Evolutionary conservation across 768 basidiomycete genomes (phyloP).

Genomic region (Tulasnella sp.): DNA sequence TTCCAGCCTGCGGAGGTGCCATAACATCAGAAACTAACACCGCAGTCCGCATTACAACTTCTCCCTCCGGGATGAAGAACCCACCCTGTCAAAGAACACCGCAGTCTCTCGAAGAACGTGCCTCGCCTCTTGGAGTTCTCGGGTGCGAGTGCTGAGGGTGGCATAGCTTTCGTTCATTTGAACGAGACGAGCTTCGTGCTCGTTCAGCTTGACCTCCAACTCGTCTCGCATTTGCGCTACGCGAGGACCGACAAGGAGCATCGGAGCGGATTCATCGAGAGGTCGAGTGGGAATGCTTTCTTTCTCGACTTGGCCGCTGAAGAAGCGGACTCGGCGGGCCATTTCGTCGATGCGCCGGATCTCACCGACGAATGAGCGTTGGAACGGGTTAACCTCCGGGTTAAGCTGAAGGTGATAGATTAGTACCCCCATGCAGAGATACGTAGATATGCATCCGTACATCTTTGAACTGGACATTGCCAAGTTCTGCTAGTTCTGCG

Average conservation of each 20-base stretch:
- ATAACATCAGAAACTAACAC: not conserved
- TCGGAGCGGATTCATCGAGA: conserved; percentile 74
- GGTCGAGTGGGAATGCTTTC: conserved; percentile 77
- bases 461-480: conserved; percentile 96
- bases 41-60: conserved; percentile 1
- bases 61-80: conserved; percentile 24
- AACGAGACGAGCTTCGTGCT: conserved; percentile 73
- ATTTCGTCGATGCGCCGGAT: conserved; percentile 94
- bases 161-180: conserved; percentile 95
- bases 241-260: conserved; percentile 84
- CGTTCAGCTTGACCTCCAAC: conserved; percentile 75
- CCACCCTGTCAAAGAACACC: conserved; percentile 84
- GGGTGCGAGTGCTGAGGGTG: conserved; percentile 72
- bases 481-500: conserved; percentile 88
- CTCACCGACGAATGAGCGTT: conserved; percentile 95
- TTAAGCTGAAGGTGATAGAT: conserved; percentile 55
- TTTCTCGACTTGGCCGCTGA: conserved; percentile 72
- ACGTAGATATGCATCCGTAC: conserved; percentile 41
- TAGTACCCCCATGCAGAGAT: not conserved
- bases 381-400: conserved; percentile 91
- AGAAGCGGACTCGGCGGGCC: conserved; percentile 89
- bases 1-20: conserved; percentile 54
- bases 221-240: conserved; percentile 92
- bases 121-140: conserved; percentile 86
- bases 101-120: conserved; percentile 93